Conservation (phyloP, 306 rosid genomes). For the Vigna trinervia region DNA sequence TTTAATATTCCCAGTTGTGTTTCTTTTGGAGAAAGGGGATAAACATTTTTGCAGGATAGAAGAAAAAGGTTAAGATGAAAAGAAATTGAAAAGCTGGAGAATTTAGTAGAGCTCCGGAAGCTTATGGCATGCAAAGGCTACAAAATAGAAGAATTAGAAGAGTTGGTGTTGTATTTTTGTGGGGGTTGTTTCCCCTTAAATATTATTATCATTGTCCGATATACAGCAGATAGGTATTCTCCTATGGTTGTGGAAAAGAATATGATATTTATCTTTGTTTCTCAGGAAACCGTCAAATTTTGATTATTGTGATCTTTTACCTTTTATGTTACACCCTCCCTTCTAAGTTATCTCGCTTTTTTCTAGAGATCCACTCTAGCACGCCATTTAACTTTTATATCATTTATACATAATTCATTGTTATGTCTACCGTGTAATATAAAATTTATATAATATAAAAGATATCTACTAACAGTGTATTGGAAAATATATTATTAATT, state of each 20-base stretch:
- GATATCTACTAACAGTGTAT: too few relatives aligned
- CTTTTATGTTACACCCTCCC: not conserved
- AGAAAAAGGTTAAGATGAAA: not conserved
- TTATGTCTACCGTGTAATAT: too few relatives aligned
- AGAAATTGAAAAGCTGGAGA: not conserved
- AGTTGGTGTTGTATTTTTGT: not conserved
- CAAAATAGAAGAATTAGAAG: not conserved
- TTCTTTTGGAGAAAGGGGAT: conserved; percentile 23
- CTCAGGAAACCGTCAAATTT: not conserved
- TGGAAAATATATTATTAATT: too few relatives aligned
- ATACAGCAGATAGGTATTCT: not conserved
- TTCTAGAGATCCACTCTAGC: not conserved
- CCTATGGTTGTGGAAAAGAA: not conserved
- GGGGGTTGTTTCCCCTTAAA: not conserved
- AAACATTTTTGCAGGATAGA: not conserved
- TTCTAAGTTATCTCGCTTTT: not conserved
- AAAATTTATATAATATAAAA: too few relatives aligned
- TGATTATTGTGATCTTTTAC: not conserved
- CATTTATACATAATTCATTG: not conserved
- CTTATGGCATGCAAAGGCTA: not conserved
- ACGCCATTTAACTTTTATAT: not conserved
- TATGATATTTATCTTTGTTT: not conserved
- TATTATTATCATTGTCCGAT: not conserved
- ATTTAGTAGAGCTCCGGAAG: not conserved
- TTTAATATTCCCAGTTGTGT: conserved; percentile 25